Conservation (phyloP, 345 rosid genomes). For the Heritiera fomes region DNA sequence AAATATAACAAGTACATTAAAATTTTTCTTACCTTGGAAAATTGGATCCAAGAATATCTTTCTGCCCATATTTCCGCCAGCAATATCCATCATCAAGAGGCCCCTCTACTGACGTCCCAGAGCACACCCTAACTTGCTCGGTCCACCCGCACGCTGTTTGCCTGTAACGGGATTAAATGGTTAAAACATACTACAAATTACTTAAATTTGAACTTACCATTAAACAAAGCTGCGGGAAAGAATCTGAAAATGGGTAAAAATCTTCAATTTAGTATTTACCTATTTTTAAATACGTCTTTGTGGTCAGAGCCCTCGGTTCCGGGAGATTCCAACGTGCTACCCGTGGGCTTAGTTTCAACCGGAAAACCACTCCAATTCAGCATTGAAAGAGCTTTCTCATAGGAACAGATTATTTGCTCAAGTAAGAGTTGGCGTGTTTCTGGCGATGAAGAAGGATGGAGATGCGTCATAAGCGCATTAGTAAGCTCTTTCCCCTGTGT, state of each 20-base stretch:
- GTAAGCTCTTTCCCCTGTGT: conserved; percentile 62
- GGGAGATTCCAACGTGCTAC: conserved; percentile 24
- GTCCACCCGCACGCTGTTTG: conserved; percentile 40
- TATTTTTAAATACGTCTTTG: conserved; percentile 45
- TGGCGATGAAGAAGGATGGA: conserved; percentile 44
- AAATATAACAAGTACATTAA: background rate
- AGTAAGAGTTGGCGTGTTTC: conserved; percentile 45
- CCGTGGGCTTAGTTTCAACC: conserved; percentile 21
- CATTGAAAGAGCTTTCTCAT: conserved; percentile 64
- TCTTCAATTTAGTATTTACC: conserved; percentile 35
- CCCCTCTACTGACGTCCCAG: conserved; percentile 49
- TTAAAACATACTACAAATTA: background rate
- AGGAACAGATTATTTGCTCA: conserved; percentile 54
- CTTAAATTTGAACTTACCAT: background rate
- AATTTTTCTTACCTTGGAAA: conserved; percentile 61
- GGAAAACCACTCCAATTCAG: conserved; percentile 37
- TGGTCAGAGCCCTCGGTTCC: conserved; percentile 33
- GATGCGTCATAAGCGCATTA: conserved; percentile 47
- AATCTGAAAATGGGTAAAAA: background rate
- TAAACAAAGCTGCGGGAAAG: background rate
- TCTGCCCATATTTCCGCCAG: conserved; percentile 98
- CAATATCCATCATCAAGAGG: conserved; percentile 62
- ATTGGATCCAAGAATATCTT: conserved; percentile 73
- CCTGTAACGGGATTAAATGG: conserved; percentile 39
- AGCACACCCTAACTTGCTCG: conserved; percentile 47